A percentile compares a stretch with the other conserved stretches of the same genome.
phyloP scores from a whole-genome alignment of 352 stramenopile species.

The Globisporangium cystogenes region DNA sequence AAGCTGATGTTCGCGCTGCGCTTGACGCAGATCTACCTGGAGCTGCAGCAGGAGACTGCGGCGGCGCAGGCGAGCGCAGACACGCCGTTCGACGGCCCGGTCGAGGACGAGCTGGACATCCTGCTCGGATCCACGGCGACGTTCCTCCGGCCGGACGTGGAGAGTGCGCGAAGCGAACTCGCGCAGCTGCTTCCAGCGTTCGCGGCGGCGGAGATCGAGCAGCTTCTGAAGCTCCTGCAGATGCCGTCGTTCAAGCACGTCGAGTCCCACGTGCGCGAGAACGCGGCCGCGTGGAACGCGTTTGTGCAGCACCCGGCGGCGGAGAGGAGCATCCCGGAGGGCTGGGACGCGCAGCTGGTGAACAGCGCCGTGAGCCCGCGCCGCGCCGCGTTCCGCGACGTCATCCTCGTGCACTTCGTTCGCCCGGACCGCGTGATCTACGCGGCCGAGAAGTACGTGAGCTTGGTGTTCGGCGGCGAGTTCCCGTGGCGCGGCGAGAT shows the following conservation, averaged over 20 bases:
- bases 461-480: constrained; percentile 80
- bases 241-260: constrained; percentile 80
- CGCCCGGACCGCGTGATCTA: constrained; percentile 87
- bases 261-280: constrained; percentile 53
- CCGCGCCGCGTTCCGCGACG: constrained; percentile 67
- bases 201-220: constrained; percentile 67
- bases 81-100: constrained; percentile 46
- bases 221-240: constrained; percentile 76
- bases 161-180: constrained; percentile 36
- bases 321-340: constrained; percentile 62
- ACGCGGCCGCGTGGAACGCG: constrained; percentile 60
- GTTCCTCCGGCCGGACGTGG: constrained; percentile 38
- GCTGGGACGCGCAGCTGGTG: constrained; percentile 49
- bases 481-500: constrained; percentile 96
- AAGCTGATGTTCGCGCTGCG: constrained; percentile 98
- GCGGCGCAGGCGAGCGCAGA: constrained; percentile 28
- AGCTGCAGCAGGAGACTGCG: constrained; percentile 47
- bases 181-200: constrained; percentile 47
- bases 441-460: constrained; percentile 70
- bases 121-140: constrained; percentile 51
- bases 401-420: constrained; percentile 84
- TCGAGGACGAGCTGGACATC: constrained; percentile 67
- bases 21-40: constrained; percentile 91
- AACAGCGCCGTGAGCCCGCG: constrained; percentile 31
- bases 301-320: constrained; percentile 78